Conservation (phyloP, 768 basidiomycete species). For the Infundibulicybe gibba region DNA sequence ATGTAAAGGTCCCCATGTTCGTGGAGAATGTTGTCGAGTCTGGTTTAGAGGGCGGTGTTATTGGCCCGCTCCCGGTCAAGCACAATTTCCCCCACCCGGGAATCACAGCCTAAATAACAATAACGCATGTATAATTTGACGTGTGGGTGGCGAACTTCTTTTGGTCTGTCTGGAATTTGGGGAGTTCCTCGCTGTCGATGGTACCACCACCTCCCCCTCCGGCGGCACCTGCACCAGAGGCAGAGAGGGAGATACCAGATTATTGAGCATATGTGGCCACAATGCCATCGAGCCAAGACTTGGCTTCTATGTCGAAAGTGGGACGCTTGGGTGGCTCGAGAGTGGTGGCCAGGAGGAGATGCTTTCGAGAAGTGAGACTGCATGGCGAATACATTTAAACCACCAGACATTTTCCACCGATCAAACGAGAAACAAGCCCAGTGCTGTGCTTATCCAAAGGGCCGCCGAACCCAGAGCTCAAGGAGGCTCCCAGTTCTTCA, state of each 20-base stretch:
- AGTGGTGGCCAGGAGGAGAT: conserved; percentile 87
- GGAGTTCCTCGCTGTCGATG: too few species aligned
- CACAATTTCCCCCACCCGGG: conserved; percentile 86
- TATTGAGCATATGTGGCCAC: conserved; percentile 85
- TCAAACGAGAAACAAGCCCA: conserved; percentile 84
- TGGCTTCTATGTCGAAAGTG: too few species aligned
- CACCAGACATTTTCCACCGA: conserved; percentile 99
- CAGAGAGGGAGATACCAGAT: conserved; percentile 78
- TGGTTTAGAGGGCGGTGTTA: conserved; percentile 68
- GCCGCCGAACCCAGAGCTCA: conserved; percentile 81
- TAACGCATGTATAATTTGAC: conserved; percentile 97
- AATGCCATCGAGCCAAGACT: conserved; percentile 87
- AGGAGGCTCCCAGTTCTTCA: conserved; percentile 88
- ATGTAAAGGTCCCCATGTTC: too few species aligned
- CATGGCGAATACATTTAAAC: conserved; percentile 92
- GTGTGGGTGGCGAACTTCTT: conserved; percentile 88
- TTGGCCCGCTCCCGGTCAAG: conserved; percentile 85
- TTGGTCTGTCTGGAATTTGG: too few species aligned
- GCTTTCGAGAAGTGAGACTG: conserved; percentile 86
- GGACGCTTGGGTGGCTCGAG: conserved; percentile 94
- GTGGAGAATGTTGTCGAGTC: too few species aligned
- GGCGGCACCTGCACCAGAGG: conserved; percentile 59
- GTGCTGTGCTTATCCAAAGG: conserved; percentile 90
- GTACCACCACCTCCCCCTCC: conserved; percentile 68
- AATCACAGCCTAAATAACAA: too few species aligned